These are phyloP conservation scores for Orychophragmus violaceus DNA, from an alignment of 345 rosid species.

Conservation along the genomic window DNA sequence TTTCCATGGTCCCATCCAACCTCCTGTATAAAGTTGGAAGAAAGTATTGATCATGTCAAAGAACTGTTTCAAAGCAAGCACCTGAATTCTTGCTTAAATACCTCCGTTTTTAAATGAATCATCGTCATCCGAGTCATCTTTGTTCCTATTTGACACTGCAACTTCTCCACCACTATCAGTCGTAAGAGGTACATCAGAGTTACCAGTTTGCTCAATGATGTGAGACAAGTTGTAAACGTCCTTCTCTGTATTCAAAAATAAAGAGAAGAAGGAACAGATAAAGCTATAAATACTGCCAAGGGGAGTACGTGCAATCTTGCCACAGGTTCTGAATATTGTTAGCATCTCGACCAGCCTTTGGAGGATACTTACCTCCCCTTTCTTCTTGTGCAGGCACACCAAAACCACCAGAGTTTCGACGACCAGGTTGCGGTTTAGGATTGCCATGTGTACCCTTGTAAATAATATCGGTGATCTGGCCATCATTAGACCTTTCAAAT, in stretches of 20 bases:
- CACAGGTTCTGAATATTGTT: slow-evolving; percentile 18
- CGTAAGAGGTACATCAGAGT: slow-evolving; percentile 48
- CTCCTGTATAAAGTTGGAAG: slow-evolving; percentile 46
- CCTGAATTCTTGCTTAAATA: slow-evolving; percentile 16
- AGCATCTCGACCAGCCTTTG: slow-evolving; percentile 57
- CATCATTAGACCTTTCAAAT: slow-evolving; percentile 89
- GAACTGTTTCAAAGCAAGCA: slow-evolving; percentile 5
- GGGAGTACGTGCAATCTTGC: neutral
- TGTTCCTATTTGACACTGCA: no score
- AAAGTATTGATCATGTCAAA: neutral
- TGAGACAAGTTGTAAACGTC: slow-evolving; percentile 40
- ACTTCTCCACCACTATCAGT: slow-evolving; percentile 54
- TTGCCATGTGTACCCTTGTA: slow-evolving; percentile 95
- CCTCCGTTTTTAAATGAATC: slow-evolving; percentile 81
- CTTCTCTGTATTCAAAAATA: slow-evolving; percentile 49
- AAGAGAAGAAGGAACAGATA: slow-evolving; percentile 10
- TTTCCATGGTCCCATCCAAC: slow-evolving; percentile 68
- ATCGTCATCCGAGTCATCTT: slow-evolving; percentile 60
- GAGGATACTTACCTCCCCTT: slow-evolving; percentile 46
- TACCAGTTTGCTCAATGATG: slow-evolving; percentile 42
- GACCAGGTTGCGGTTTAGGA: slow-evolving; percentile 88
- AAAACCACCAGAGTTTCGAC: slow-evolving; percentile 57
- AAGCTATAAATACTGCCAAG: slow-evolving; percentile 1
- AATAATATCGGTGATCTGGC: slow-evolving; percentile 77
- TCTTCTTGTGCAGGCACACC: slow-evolving; percentile 68